A percentile compares a stretch with the other conserved stretches of the same genome.
Conservation (phyloP, 176 grass and related monocot species). For the Zea luxurians region DNA sequence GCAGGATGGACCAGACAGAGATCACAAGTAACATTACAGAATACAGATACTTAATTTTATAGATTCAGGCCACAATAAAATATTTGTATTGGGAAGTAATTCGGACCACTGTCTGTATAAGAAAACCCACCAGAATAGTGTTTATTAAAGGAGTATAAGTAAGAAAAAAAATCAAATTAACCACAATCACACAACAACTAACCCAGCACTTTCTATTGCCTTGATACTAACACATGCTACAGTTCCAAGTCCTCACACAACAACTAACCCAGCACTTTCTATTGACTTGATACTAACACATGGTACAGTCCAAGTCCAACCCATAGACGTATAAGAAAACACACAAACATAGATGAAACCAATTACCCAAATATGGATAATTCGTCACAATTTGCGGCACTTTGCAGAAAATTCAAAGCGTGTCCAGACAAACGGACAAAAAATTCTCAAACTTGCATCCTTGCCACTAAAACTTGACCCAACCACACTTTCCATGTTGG, state of each 20-base stretch:
- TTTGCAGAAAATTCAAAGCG: background rate
- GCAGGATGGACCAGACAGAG: background rate
- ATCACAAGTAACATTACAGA: background rate
- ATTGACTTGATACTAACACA: background rate
- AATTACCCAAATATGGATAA: background rate
- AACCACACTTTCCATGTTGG: background rate
- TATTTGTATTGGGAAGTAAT: background rate
- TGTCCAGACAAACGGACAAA: background rate
- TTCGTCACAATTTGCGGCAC: background rate
- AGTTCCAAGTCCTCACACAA: no score
- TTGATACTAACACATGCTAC: no score
- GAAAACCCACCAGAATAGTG: background rate
- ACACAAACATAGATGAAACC: background rate
- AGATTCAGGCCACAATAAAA: background rate
- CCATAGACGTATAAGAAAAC: slow-evolving; percentile 1
- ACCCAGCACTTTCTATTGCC: no score
- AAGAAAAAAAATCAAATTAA: slow-evolving; percentile 19
- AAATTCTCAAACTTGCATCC: background rate
- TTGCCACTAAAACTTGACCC: slow-evolving; percentile 17
- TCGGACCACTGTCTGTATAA: background rate
- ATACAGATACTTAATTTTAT: background rate
- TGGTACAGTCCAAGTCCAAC: background rate
- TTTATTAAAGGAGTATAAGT: slow-evolving; percentile 21
- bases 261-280: background rate
- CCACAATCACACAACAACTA: background rate